A percentile compares a stretch with the other conserved stretches of the same genome.
phyloP scores from a whole-genome alignment of 139 green algal species.

The Monoraphidium neglectum region DNA sequence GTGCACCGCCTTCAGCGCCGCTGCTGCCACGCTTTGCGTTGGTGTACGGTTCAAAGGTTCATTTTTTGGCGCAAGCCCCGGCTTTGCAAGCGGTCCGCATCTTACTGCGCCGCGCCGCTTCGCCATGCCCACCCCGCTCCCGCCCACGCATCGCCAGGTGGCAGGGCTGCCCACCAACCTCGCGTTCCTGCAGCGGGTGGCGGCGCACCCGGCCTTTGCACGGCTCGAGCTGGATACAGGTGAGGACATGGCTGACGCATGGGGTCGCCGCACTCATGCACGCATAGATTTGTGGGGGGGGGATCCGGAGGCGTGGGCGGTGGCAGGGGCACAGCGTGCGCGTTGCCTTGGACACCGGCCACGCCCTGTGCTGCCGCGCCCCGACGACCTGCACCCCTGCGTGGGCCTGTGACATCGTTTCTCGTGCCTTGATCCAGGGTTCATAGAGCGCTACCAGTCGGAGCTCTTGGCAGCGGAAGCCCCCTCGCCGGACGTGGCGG shows the following conservation, averaged over 20 bases:
- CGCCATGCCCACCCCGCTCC: not conserved
- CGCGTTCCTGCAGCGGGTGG: slow-evolving; percentile 67
- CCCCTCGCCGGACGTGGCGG: slow-evolving; percentile 5
- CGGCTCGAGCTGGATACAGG: slow-evolving; percentile 35
- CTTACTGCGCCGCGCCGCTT: not conserved
- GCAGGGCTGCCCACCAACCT: slow-evolving; percentile 79
- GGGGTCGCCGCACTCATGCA: no score
- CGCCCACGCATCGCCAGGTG: slow-evolving; percentile 44
- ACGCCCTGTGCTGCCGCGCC: no score
- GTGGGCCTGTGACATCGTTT: not conserved
- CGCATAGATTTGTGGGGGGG: no score
- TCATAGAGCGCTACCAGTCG: slow-evolving; percentile 29
- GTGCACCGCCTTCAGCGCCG: not conserved
- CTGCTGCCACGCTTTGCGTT: not conserved
- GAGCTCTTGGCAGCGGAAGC: slow-evolving; percentile 32
- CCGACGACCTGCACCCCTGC: no score
- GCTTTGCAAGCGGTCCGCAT: not conserved
- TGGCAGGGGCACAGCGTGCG: no score
- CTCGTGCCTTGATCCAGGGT: not conserved
- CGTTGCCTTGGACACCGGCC: no score
- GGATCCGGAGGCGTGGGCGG: no score
- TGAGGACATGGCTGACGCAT: no score
- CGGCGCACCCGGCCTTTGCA: slow-evolving; percentile 62
- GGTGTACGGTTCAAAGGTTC: not conserved
- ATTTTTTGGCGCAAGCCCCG: not conserved